Conservation (phyloP, 2,329 filamentous ascomycete species). For the Trichoderma polysporum region DNA sequence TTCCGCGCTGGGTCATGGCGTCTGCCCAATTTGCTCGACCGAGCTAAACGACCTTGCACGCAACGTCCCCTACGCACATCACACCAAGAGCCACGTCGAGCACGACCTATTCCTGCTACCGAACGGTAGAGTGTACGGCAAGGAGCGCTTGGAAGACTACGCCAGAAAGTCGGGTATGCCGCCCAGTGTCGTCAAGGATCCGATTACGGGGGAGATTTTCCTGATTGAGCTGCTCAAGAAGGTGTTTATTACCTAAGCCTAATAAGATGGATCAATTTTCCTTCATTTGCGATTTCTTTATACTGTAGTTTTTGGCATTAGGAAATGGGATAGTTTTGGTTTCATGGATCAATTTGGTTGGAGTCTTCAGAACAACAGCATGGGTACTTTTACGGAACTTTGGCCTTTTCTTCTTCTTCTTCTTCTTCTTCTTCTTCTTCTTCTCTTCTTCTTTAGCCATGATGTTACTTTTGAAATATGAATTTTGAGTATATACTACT, state of each 20-base stretch:
- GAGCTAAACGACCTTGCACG: conserved; percentile 90
- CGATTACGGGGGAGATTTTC: conserved; percentile 71
- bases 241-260: conserved; percentile 77
- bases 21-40: conserved; percentile 94
- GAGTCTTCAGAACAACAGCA: neutral
- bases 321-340: neutral
- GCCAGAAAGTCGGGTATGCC: conserved; percentile 75
- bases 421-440: neutral
- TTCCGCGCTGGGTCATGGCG: conserved; percentile 61
- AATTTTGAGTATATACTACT: neutral
- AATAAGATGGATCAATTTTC: neutral
- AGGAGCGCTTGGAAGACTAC: conserved; percentile 69
- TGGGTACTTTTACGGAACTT: neutral
- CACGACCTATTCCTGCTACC: conserved; percentile 83
- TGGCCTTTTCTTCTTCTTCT: neutral
- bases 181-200: conserved; percentile 69
- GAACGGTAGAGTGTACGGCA: conserved; percentile 82
- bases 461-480: neutral
- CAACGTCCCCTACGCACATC: conserved; percentile 89
- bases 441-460: neutral
- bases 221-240: conserved; percentile 67
- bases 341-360: neutral
- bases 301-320: neutral
- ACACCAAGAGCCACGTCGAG: conserved; percentile 91
- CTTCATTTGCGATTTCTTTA: neutral